phyloP scores from a whole-genome alignment of 257 asterid genomes.

The Lavandula angustifolia region DNA sequence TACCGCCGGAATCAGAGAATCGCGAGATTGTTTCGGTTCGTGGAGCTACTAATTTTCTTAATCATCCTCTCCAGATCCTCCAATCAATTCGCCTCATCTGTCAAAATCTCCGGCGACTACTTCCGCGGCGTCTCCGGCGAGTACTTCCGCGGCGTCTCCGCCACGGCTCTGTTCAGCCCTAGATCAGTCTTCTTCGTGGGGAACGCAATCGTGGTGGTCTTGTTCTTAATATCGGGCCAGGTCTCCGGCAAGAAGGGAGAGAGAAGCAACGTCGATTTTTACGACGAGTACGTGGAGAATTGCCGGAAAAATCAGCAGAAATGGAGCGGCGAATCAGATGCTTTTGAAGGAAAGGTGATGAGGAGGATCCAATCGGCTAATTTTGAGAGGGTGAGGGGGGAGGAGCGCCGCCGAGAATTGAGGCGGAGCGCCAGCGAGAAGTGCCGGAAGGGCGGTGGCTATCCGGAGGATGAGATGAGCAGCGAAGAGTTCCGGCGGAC shows the following conservation, averaged over 20 bases:
- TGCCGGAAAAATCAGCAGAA: conserved; percentile 36
- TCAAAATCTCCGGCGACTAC: conserved; percentile 42
- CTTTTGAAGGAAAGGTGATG: conserved; percentile 13
- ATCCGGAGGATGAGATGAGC: conserved; percentile 64
- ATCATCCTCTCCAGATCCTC: conserved; percentile 42
- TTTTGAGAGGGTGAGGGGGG: conserved; percentile 14
- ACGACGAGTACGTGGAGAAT: conserved; percentile 54
- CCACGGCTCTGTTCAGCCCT: conserved; percentile 38
- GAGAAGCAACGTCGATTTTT: conserved; percentile 35
- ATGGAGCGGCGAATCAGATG: conserved; percentile 18
- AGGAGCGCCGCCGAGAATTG: conserved; percentile 39
- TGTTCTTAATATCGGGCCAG: conserved; percentile 56
- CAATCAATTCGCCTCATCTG: conserved; percentile 36
- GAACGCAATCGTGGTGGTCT: conserved; percentile 60
- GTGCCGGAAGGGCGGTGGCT: background rate
- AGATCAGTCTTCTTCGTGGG: conserved; percentile 66
- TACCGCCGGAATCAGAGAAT: conserved; percentile 32
- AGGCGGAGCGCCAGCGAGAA: conserved; percentile 56
- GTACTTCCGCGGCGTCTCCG: conserved; percentile 44
- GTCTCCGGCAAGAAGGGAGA: conserved; percentile 36
- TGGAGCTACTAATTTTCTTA: conserved; percentile 41
- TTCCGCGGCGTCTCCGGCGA: conserved; percentile 50
- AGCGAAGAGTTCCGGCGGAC: conserved; percentile 70
- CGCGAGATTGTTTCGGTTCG: conserved; percentile 38
- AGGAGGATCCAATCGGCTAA: conserved; percentile 50